Evolutionary conservation across 371 early-diverging fungal species (phyloP), one percentile per base, ranked within the genome.

Genomic region (Lichtheimia corymbifera): DNA sequence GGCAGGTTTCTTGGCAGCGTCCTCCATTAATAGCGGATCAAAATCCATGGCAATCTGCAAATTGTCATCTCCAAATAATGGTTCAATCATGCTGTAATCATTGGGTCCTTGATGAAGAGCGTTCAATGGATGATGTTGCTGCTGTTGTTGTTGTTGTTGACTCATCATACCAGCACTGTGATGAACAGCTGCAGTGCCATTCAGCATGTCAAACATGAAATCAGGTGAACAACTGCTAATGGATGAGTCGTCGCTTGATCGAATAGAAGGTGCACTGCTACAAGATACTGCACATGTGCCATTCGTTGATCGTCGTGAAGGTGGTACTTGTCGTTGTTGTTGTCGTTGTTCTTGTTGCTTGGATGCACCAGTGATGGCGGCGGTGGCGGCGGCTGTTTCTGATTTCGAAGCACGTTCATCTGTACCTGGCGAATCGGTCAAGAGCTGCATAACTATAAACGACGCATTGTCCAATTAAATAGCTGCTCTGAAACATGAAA

Each of bases 381-480:
- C 43, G 5, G 47, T 50, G 5, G 47, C 35, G 18, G 49, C 41
- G 27, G 53, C 15, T 52, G 59, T 40, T 28, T 55, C 25, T 57
- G 59, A n/a, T 17, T 42, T 41, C 13, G 18, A 12, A 35, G 59
- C 20, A 25, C 45, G 59, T 45, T 73, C 70, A 24, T 68, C 66
- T 13, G 58, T 50, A 22, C 69, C 76, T 27, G 64, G 53, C 17
- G 55, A 71, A 45, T 84, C 83, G 55, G 74, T 77, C 51, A 84
- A 64, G 7, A 83, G 55, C 15, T 74, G 71, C 85, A 83, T 77
- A 55, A 84, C 83, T 84, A 61, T 17, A 35, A 49, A 18, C 1
- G 13, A 14, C 20, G 22, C 17, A 30, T 51, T 18, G 15, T 20
- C n/a, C 9, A 40, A 1, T 35, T 14, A 27, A 18, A 24, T 18